These are phyloP conservation scores for Kurtzmaniella natalensis DNA, from an alignment of 1,139 yeast genomes.

Conservation along the genomic window DNA sequence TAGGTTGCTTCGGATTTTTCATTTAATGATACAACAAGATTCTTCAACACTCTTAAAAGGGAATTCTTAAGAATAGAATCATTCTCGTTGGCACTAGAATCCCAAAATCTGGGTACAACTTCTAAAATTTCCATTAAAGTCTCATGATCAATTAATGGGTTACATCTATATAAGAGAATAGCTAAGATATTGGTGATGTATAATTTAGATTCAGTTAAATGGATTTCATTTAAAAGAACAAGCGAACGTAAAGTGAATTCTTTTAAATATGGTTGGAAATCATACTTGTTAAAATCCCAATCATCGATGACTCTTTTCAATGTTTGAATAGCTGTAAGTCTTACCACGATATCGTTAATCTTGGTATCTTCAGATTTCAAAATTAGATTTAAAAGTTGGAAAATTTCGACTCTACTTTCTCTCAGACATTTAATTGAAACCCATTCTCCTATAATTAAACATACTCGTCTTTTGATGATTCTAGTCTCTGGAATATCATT, in stretches of 20 bases:
- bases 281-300: constrained; percentile 74
- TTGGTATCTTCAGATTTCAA: constrained; percentile 35
- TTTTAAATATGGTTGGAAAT: constrained; percentile 62
- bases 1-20: constrained; percentile 56
- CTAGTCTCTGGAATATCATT: constrained; percentile 45
- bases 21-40: constrained; percentile 62
- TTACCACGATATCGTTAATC: constrained; percentile 69
- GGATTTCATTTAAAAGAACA: constrained; percentile 42
- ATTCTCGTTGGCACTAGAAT: constrained; percentile 40
- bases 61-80: constrained; percentile 73
- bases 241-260: constrained; percentile 48
- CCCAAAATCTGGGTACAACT: constrained; percentile 76
- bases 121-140: constrained; percentile 52
- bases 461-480: constrained; percentile 72
- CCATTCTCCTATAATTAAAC: constrained; percentile 81
- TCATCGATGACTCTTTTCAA: constrained; percentile 70
- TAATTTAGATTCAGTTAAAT: constrained; percentile 69
- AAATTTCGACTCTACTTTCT: constrained; percentile 56
- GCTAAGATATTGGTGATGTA: constrained; percentile 65
- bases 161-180: constrained; percentile 59
- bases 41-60: constrained; percentile 63
- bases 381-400: constrained; percentile 47
- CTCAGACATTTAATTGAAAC: constrained; percentile 59
- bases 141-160: constrained; percentile 51
- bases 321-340: constrained; percentile 70